Evolutionary conservation across 2,329 filamentous ascomycete species (phyloP), one percentile per base, ranked within the genome.

Genomic region (Seiridium cupressi): DNA sequence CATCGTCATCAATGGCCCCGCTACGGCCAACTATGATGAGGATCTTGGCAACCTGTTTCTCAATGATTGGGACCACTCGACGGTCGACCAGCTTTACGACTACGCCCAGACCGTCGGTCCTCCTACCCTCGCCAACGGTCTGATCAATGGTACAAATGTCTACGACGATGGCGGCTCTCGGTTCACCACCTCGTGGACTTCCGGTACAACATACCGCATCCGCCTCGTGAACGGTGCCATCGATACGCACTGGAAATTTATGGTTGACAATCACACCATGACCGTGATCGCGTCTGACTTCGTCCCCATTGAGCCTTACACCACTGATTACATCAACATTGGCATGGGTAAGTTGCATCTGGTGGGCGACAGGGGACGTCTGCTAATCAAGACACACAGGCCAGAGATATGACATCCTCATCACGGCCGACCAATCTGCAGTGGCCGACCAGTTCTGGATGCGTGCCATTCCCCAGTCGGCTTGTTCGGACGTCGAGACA

Each of bases 1-100:
- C 2, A 83, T 90, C 44, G 73, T 89, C 18, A 85, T 89, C 65
- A 79, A 88, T 58, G 87, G 86, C 0, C 86, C 86, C 0, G 78
- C 80, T 0, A 81, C 81, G 2, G 76, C 79, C 11, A 79, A 85
- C 65, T 89, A 88, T 65, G 86, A 91, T 61, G 77, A 82, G 55
- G 88, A 91, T 66, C 74, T 89, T 0, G 88, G 88, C 3, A 73
- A 79, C 10, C 65, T 89, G 1, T 77, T 86, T 35, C 68, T 89
- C 4, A 81, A 79, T 13, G 87, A 89, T 65, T 89, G 85, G 83
- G 79, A 79, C 63, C 81, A 84, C 61, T 62, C 62, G 4, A 79
- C 77, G 0, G 74, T 76, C 2, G 77, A 79, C 57, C 63, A 76
- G 57, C 66, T 80, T 1, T 74, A 73, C 48, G 44, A 58, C 3